Base-by-base conservation (phyloP, 2,329 filamentous ascomycete species). In the Tolypocladium cylindrosporum region DNA sequence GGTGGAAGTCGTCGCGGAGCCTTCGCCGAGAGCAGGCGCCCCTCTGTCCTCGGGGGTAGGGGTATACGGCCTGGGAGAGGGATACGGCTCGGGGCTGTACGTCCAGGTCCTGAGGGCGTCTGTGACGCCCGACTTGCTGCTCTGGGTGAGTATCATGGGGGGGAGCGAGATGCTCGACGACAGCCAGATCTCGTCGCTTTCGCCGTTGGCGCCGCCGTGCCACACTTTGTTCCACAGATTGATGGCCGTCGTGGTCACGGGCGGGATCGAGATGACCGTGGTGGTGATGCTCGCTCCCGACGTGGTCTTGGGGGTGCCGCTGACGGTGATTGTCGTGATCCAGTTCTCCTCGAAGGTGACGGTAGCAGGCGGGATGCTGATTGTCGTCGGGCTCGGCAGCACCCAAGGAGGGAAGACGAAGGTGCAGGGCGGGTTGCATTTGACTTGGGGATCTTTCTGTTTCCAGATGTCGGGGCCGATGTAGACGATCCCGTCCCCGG, bases 311-410 rank as follows among this genome's bases (percentile, higher is more conserved):
- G 24, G 34, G 19, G 31, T 31, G 11, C 37, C 55, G 14, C n/a
- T 13, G 14, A 39, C 8, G 13, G 54, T 48, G 2, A n/a, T 9
- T 4, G 34, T 40, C n/a, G 34, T n/a, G 7, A 16, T 1, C 55
- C 55, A 56, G 24, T 43, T 56, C 55, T 56, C 55, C 43, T 56
- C 45, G 27, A 37, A 40, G 21, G 55, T 56, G 31, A 45, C 34
- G 13, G 55, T 56, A 10, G 43, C 24, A 21, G 36, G 21, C 24
- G 55, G 43, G 4, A 56, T 21, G 9, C 13, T 6, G 45, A 56
- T 56, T 10, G 55, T 56, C 16, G 55, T 56, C n/a, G 36, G 4
- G 4, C n/a, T 52, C 24, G 42, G 8, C 14, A 56, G 55, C 34
- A 31, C 24, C 55, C 55, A 56, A 14, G 55, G 55, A 9, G 55